These are phyloP conservation scores for Pseudonectria foliicola DNA, from an alignment of 2,329 filamentous ascomycete genomes.

Conservation along the genomic window DNA sequence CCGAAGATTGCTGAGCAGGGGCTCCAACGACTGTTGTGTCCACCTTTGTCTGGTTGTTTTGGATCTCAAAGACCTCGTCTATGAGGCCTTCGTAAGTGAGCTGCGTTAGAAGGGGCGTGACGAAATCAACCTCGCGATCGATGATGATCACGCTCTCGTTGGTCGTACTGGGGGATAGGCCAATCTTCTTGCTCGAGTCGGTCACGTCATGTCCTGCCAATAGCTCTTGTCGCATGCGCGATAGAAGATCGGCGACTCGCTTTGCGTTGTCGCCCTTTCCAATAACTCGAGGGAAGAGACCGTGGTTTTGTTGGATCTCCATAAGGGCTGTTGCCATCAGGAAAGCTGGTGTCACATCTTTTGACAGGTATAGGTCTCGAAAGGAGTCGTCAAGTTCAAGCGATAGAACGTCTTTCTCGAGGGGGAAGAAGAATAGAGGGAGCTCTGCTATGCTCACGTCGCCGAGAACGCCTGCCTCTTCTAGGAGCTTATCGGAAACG, in stretches of 20 bases:
- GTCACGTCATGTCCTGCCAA: conserved; percentile 68
- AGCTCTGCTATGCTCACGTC: conserved; percentile 86
- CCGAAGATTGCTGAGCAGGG: conserved; percentile 54
- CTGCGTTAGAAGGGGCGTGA: conserved; percentile 86
- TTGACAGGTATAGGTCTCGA: conserved; percentile 77
- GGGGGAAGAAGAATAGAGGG: conserved; percentile 80
- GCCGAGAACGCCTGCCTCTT: conserved; percentile 87
- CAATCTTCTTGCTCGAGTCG: conserved; percentile 49
- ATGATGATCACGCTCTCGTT: conserved; percentile 92
- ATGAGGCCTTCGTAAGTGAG: conserved; percentile 94
- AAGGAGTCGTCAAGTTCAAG: conserved; percentile 86
- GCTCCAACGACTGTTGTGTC: conserved; percentile 83
- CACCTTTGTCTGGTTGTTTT: conserved; percentile 87
- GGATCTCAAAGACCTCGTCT: conserved; percentile 87
- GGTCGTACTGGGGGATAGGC: conserved; percentile 75
- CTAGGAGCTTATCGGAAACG: conserved; percentile 83
- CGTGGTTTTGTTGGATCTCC: conserved; percentile 85
- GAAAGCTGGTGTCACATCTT: conserved; percentile 87
- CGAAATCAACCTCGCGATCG: conserved; percentile 90
- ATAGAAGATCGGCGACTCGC: conserved; percentile 75
- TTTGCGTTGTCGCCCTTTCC: conserved; percentile 95
- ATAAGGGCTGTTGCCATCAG: conserved; percentile 87
- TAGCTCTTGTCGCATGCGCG: conserved; percentile 86
- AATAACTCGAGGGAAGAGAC: conserved; percentile 87
- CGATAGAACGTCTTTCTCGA: conserved; percentile 87